A percentile compares a stretch with the other conserved stretches of the same genome.
Evolutionary conservation across 2,329 filamentous ascomycete genomes (phyloP).

Genomic region (Cercospora sp.): DNA sequence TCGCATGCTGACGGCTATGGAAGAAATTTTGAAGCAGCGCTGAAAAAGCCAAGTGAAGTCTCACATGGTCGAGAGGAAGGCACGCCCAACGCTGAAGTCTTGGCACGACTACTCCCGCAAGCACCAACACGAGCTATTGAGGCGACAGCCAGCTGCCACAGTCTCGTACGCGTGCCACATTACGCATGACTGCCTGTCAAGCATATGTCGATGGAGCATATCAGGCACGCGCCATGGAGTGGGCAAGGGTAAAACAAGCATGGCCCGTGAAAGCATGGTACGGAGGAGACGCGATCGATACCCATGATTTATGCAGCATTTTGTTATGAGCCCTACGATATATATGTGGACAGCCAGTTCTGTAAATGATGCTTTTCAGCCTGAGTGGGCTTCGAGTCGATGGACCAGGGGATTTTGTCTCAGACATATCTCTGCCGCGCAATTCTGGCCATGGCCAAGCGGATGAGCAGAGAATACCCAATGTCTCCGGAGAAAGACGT

Average conservation of each 20-base stretch:
- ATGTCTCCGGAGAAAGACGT: background rate
- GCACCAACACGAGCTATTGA: background rate
- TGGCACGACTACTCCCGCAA: background rate
- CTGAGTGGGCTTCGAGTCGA: background rate
- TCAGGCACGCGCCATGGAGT: background rate
- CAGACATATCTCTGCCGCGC: background rate
- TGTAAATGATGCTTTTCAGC: background rate
- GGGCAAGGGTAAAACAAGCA: background rate
- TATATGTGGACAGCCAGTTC: constrained; percentile 1
- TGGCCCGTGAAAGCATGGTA: background rate
- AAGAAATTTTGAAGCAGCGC: constrained; percentile 32
- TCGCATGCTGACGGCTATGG: constrained; percentile 22
- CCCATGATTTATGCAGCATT: constrained; percentile 16
- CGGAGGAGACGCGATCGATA: constrained; percentile 2
- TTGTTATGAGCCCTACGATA: constrained; percentile 9
- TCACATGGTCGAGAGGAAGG: background rate
- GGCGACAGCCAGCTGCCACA: background rate
- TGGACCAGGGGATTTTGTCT: background rate
- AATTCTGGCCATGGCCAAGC: background rate
- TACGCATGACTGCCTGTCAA: background rate
- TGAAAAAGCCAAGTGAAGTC: constrained; percentile 12
- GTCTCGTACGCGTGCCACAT: background rate
- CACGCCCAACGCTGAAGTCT: background rate
- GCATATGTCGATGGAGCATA: background rate
- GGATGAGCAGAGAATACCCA: background rate